Percentiles rank a stretch among this genome's conserved stretches.
Evolutionary conservation across 495 filamentous ascomycete species (phyloP).

Genomic region (Xylaria scruposa): DNA sequence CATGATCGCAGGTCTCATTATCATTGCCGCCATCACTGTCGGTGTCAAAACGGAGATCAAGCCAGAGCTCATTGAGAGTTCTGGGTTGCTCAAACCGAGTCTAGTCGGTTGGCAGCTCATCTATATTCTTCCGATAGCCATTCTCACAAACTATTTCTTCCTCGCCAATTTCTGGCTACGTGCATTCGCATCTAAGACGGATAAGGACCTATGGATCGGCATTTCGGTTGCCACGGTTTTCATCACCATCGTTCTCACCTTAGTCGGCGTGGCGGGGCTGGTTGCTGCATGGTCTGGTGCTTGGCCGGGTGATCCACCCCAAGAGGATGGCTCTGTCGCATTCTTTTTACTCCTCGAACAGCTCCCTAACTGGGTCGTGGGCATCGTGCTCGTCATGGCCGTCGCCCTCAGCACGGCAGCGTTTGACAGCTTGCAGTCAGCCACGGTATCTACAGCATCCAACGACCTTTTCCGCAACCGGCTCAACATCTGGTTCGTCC

Average conservation of each 20-base stretch:
- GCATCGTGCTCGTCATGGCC: constrained; percentile 77
- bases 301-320: constrained; percentile 58
- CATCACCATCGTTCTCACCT: constrained; percentile 66
- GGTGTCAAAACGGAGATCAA: constrained; percentile 74
- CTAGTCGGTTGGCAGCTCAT: constrained; percentile 79
- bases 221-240: constrained; percentile 66
- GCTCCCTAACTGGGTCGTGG: constrained; percentile 75
- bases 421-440: constrained; percentile 76
- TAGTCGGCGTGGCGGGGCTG: constrained; percentile 72
- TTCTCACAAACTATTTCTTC: constrained; percentile 81
- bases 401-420: constrained; percentile 74
- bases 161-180: constrained; percentile 80
- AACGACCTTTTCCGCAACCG: constrained; percentile 82
- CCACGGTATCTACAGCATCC: constrained; percentile 76
- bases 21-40: constrained; percentile 73
- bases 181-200: constrained; percentile 79
- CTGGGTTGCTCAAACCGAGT: constrained; percentile 63
- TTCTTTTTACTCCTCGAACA: constrained; percentile 75
- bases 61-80: constrained; percentile 64
- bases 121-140: constrained; percentile 76
- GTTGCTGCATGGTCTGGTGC: constrained; percentile 77
- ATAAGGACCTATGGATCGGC: constrained; percentile 76
- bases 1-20: constrained; percentile 72
- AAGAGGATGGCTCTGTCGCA: constrained; percentile 67
- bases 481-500: constrained; percentile 72